A percentile compares a stretch with the other conserved stretches of the same genome.
Conservation (phyloP, 164 flowering plant species). For the Nymphaea thermarum region DNA sequence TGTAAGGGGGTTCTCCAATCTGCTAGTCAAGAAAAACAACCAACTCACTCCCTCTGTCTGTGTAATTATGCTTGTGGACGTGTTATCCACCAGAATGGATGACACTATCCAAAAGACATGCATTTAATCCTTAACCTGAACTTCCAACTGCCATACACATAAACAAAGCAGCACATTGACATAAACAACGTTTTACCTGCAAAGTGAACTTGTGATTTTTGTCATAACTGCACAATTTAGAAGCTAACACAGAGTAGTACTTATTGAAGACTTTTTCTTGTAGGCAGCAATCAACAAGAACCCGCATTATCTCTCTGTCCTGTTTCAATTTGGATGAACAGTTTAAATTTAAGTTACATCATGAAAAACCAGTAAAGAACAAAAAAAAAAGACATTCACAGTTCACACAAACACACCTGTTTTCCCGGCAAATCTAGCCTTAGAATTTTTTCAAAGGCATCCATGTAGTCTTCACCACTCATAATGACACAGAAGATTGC, state of each 20-base stretch:
- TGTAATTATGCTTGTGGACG: no score
- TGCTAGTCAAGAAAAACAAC: no score
- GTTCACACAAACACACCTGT: conserved; percentile 41
- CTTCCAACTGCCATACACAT: not conserved
- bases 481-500: conserved; percentile 85
- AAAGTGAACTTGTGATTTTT: conserved; percentile 90
- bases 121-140: not conserved
- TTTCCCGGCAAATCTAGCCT: conserved; percentile 77
- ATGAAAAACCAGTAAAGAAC: not conserved
- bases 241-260: conserved; percentile 75
- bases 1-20: no score
- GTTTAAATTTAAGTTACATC: not conserved
- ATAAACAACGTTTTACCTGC: conserved; percentile 38
- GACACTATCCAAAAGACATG: no score
- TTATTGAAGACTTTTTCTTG: conserved; percentile 88
- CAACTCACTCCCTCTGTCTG: no score
- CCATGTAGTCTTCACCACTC: conserved; percentile 83
- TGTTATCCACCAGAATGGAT: no score
- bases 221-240: conserved; percentile 81
- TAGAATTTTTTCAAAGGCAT: conserved; percentile 80
- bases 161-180: not conserved
- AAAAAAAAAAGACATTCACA: not conserved
- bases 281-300: conserved; percentile 82
- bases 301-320: conserved; percentile 94
- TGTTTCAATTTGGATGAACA: conserved; percentile 13